A percentile compares a stretch with the other conserved stretches of the same genome.
Evolutionary conservation across 345 rosid genomes (phyloP).

Genomic region (Corchorus olitorius): DNA sequence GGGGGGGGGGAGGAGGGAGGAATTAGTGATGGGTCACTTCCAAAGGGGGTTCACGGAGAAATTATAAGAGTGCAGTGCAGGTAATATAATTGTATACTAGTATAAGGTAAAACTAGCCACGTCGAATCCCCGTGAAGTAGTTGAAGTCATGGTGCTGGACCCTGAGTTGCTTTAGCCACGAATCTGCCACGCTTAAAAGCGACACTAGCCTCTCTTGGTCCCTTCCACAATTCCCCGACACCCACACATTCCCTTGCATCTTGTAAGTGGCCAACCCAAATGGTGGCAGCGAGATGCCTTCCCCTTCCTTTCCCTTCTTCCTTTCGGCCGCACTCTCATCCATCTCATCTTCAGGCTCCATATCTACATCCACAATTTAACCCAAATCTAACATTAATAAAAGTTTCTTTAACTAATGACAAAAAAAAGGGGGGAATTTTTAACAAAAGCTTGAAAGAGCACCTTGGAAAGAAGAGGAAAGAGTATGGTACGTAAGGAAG

Average conservation of each 20-base stretch:
- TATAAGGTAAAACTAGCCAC: slow-evolving; percentile 42
- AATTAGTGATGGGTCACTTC: slow-evolving; percentile 16
- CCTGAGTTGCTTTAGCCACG: slow-evolving; percentile 95
- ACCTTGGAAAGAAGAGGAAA: slow-evolving; percentile 98
- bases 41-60: slow-evolving; percentile 5
- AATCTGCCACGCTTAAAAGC: slow-evolving; percentile 90
- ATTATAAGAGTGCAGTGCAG: not conserved
- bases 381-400: too few relatives aligned
- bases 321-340: slow-evolving; percentile 30
- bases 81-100: not conserved
- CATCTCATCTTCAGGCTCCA: slow-evolving; percentile 69
- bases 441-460: not conserved
- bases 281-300: slow-evolving; percentile 63
- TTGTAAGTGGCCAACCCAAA: slow-evolving; percentile 98
- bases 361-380: slow-evolving; percentile 39
- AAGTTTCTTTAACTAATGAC: not conserved
- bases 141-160: slow-evolving; percentile 98
- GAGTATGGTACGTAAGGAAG: slow-evolving; percentile 95
- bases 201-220: slow-evolving; percentile 84
- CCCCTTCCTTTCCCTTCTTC: slow-evolving; percentile 68
- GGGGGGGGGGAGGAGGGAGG: too few relatives aligned
- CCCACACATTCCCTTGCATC: slow-evolving; percentile 98
- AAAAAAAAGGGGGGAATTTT: not conserved
- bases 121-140: slow-evolving; percentile 74
- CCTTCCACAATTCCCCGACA: slow-evolving; percentile 67